Conservation (phyloP, 83 land plant species). For the Isoetes engelmannii region DNA sequence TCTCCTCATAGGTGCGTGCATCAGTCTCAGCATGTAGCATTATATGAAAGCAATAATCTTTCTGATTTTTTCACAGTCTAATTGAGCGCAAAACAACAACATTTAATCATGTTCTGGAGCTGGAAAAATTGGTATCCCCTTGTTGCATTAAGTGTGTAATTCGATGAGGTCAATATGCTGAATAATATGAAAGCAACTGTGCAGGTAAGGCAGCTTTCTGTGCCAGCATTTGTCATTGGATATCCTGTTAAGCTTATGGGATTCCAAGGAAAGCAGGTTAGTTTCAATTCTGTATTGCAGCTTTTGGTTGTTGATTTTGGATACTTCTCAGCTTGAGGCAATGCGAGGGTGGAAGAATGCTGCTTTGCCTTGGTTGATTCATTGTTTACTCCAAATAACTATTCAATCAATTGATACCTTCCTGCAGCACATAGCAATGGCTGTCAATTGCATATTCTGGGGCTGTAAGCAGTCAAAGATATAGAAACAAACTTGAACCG, state of each 20-base stretch:
- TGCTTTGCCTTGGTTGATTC: too few relatives aligned
- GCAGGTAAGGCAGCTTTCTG: constrained; percentile 22
- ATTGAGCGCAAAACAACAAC: neutral
- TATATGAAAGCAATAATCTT: neutral
- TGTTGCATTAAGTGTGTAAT: neutral
- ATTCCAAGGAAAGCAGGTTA: constrained; percentile 29
- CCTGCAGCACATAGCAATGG: too few relatives aligned
- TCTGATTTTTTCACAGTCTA: neutral
- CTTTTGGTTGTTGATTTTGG: neutral
- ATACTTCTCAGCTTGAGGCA: too few relatives aligned
- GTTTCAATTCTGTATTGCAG: too few relatives aligned
- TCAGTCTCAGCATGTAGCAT: neutral
- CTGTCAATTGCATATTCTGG: too few relatives aligned
- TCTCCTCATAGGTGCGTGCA: constrained; percentile 25
- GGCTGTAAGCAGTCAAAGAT: neutral
- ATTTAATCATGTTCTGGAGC: neutral
- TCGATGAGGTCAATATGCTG: too few relatives aligned
- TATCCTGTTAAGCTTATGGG: constrained; percentile 27
- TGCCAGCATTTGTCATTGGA: constrained; percentile 28
- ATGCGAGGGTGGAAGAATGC: too few relatives aligned
- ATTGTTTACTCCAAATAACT: too few relatives aligned
- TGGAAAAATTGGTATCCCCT: neutral
- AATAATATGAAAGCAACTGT: too few relatives aligned
- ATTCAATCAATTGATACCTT: too few relatives aligned
- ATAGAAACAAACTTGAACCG: too few relatives aligned